These are phyloP conservation scores for Chiua virens DNA, from an alignment of 768 basidiomycete genomes.

Conservation along the genomic window DNA sequence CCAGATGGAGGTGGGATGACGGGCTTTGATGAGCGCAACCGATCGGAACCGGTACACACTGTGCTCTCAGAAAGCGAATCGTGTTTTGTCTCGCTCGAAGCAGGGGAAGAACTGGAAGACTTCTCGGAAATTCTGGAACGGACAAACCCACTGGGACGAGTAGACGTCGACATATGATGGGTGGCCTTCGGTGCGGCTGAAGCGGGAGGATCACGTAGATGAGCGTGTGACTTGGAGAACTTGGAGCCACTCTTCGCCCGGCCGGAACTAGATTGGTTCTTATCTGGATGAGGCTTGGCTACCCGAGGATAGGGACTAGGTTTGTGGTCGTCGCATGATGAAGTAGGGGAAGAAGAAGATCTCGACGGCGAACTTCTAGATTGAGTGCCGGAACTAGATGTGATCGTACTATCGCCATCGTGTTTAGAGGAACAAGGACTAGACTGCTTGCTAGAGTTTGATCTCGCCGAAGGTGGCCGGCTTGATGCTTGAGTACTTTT, in stretches of 20 bases:
- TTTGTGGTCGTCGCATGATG: constrained; percentile 10
- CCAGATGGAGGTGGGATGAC: constrained; percentile 30
- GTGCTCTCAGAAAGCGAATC: constrained; percentile 11
- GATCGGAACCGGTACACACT: constrained; percentile 12
- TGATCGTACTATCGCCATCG: constrained; percentile 9
- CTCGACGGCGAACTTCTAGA: constrained; percentile 11
- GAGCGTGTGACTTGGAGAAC: constrained; percentile 23
- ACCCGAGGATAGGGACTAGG: constrained; percentile 14
- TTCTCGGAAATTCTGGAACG: constrained; percentile 17
- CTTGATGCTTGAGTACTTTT: constrained; percentile 27
- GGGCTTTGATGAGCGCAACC: constrained; percentile 22
- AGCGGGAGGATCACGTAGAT: constrained; percentile 17
- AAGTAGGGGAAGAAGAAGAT: constrained; percentile 12
- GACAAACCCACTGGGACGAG: constrained; percentile 5
- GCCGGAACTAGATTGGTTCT: constrained; percentile 15
- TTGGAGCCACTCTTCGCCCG: constrained; percentile 18
- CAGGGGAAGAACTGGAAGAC: neutral
- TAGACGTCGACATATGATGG: constrained; percentile 8
- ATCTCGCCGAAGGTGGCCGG: constrained; percentile 33
- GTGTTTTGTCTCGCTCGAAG: constrained; percentile 2
- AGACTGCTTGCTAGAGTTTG: constrained; percentile 26
- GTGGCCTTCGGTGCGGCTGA: constrained; percentile 11
- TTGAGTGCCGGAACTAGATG: constrained; percentile 11
- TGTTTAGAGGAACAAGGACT: constrained; percentile 6
- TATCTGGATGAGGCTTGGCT: constrained; percentile 12